Base-by-base conservation (phyloP, 2,329 filamentous ascomycete genomes). In the Catunica adiposa region DNA sequence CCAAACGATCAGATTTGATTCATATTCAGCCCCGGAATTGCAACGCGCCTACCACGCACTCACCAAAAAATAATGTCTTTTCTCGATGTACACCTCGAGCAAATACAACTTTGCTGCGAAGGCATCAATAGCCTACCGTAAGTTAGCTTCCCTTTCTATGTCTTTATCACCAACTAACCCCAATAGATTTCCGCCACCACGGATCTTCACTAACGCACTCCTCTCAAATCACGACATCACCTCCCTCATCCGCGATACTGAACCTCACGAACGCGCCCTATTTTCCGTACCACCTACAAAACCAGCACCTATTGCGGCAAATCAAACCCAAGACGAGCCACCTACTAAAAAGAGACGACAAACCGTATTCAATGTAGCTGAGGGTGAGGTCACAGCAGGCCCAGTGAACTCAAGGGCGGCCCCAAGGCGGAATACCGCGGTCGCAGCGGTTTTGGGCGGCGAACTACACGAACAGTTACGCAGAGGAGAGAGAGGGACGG, bases 161-260 rank as follows among this genome's bases (percentile, higher is more conserved):
- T 5, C 40, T 22, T 17, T 15, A 8, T 7, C 7, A 20, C 25
- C 31, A 15, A 22, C 26, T 8, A 38, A 15, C 17, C 38, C 23
- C 25, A 20, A 14, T 61, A 94, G 88, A 34, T 97, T 97, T 63
- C 87, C 87, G 42, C 80, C 80, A 1, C 87, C 90, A n/a, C 94
- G 87, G 64, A 89, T 92, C 64, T 98, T 97, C 71, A 92, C 89
- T 62, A 96, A 94, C 67, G 89, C 92, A 34, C 77, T 98, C 40
- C 81, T 97, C 51, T 82, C 84, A 56, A 82, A 82, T 61, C 83
- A 89, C 68, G 92, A 98, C 68, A 97, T 98, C 62, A 97, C 92
- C 3, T 80, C 86, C 11, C 73, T 98, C 51, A 96, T 98, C 64
- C 86, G 92, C 59, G 92, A 98, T 67, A 96, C 90, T 2, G 92